Percentiles rank a stretch among this genome's conserved stretches.
Evolutionary conservation across 495 filamentous ascomycete genomes (phyloP).

Genomic region (Baudoinia panamericana): DNA sequence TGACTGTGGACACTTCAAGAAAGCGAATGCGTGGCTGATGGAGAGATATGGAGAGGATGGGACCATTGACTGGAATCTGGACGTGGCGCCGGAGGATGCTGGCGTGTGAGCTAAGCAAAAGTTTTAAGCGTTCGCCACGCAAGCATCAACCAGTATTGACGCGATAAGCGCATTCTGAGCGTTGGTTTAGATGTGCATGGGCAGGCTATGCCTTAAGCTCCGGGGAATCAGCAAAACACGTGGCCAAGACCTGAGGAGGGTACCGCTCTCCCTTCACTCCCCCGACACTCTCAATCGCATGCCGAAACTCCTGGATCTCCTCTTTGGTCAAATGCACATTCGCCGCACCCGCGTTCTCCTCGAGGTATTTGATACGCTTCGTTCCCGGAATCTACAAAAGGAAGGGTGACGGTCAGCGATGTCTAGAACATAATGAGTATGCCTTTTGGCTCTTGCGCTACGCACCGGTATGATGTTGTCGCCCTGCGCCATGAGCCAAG

Average conservation of each 20-base stretch:
- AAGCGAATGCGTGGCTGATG: conserved; percentile 80
- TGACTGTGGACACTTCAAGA: conserved; percentile 70
- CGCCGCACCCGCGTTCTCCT: conserved; percentile 42
- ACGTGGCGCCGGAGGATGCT: conserved; percentile 31
- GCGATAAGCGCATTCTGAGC: no score
- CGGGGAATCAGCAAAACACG: conserved; percentile 29
- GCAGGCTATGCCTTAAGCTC: conserved; percentile 7
- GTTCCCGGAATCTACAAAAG: conserved; percentile 37
- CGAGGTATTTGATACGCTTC: conserved; percentile 40
- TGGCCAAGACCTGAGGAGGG: conserved; percentile 19
- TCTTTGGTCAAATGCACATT: conserved; percentile 36
- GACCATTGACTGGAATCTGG: conserved; percentile 79
- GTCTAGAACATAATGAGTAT: conserved; percentile 19
- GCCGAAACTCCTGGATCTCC: conserved; percentile 38
- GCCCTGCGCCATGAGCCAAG: conserved; percentile 36
- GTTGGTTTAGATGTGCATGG: no score
- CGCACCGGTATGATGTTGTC: conserved; percentile 35
- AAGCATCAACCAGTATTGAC: no score
- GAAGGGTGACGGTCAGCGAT: conserved; percentile 12
- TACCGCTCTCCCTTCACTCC: conserved; percentile 30
- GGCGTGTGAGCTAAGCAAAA: no score
- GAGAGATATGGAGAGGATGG: conserved; percentile 60
- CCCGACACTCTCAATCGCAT: conserved; percentile 29
- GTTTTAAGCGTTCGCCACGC: no score
- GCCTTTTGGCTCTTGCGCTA: background rate